Evolutionary conservation across 352 stramenopile species (phyloP).

Genomic region (Phytophthora palmivora): DNA sequence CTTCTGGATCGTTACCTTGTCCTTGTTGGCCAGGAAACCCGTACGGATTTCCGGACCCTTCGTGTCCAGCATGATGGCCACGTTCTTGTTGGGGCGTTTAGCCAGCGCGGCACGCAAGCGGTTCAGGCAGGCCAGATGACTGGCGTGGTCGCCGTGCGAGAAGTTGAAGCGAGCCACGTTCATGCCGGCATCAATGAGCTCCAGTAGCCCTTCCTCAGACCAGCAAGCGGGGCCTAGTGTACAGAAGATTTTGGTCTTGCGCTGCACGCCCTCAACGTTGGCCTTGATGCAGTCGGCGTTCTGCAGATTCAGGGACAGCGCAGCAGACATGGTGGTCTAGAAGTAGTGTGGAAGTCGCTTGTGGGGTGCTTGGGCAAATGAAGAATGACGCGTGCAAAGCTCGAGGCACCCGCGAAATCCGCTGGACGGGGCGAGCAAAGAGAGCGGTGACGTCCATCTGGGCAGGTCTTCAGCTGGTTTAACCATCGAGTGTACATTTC

Average conservation of each 20-base stretch:
- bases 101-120: too few species aligned
- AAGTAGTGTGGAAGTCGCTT: constrained; percentile 16
- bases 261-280: constrained; percentile 33
- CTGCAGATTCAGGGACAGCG: constrained; percentile 31
- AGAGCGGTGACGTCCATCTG: constrained; percentile 18
- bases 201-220: too few species aligned
- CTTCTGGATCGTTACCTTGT: too few species aligned
- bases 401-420: constrained; percentile 16
- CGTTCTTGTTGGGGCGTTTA: too few species aligned
- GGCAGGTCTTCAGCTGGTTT: constrained; percentile 29
- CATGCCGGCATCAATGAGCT: too few species aligned
- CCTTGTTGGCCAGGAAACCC: too few species aligned
- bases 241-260: constrained; percentile 92
- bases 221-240: constrained; percentile 90
- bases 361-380: constrained; percentile 30
- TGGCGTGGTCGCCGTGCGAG: too few species aligned
- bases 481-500: constrained; percentile 8
- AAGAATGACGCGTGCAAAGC: constrained; percentile 24
- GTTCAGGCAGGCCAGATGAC: too few species aligned
- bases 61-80: too few species aligned
- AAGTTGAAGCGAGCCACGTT: constrained; percentile 99
- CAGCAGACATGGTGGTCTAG: constrained; percentile 28
- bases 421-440: constrained; percentile 28
- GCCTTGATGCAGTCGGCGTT: constrained; percentile 36
- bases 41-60: too few species aligned